Evolutionary conservation across 768 basidiomycete species (phyloP), one percentile per base, ranked within the genome.

Genomic region (Psilocybe cyanescens): DNA sequence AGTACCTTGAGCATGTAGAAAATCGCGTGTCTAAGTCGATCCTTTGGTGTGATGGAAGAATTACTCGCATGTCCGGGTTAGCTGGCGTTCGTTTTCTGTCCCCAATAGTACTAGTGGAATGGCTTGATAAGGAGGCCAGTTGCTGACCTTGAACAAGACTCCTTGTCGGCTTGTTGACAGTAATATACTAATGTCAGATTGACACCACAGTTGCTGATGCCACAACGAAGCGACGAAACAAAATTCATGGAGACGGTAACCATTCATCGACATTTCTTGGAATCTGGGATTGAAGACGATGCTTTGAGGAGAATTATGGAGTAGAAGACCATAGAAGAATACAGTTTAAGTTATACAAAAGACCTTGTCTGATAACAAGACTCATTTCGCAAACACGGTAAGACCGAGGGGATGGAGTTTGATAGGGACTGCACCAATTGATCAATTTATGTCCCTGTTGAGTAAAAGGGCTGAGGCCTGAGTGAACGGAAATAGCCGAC

Each of bases 161-260:
- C 16, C 28, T 51, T 51, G 50, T 16, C 50, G 28, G 30, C 50
- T 29, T 51, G 51, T 35, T 53, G 51, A 53, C 51, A 53, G 51
- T 53, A 53, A 53, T 33, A 45, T 59, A 33, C 58, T 49, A 58
- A 41, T 58, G 49, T 49, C 44, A 44, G 58, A 58, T 49, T 58
- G 57, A 49, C 49, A 39, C 24, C 39, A 37, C 58, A 59, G 14
- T 44, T 11, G n/a, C 45, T n/a, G 58, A 59, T 54, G 50, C 58
- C 41, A 30, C 51, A 54, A 45, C 52, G 30, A 14, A 46, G 51
- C 49, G 39, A 51, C 33, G 3, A 39, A 53, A 29, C 30, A 37
- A 44, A 17, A 33, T 17, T 53, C 58, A 51, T 59, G 58, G 58
- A 59, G 50, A 59, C 58, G 58, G 58, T 59, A 59, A 59, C 58